Base-by-base conservation (phyloP, 306 rosid species). In the Prosopis cineraria region DNA sequence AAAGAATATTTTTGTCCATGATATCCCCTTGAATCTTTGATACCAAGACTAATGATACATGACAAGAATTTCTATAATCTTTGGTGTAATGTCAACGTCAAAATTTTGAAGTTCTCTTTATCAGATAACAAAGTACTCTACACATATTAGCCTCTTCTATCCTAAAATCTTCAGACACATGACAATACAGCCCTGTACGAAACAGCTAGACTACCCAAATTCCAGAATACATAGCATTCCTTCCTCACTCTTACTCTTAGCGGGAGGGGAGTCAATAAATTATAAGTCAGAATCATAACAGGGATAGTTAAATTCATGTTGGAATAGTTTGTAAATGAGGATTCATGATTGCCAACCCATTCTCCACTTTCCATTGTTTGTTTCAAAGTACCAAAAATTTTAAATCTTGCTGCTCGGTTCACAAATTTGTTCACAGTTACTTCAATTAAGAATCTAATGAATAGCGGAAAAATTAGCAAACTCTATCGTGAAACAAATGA, bases 341-440 rank as follows among this genome's bases (percentile, higher is more conserved):
- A 40, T n/a, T 41, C 3, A 78, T 8, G 39, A n/a, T 27, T 13
- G 13, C 31, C 34, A 55, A 68, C 30, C 6, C 68, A n/a, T 24
- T 68, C 68, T 39, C 24, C 75, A 68, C 74, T 52, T n/a, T 39
- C 40, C 73, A 33, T 7, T 22, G 59, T 41, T 78, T 44, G 50
- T n/a, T n/a, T n/a, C n/a, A n/a, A n/a, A n/a, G n/a, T n/a, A n/a
- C n/a, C n/a, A n/a, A n/a, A n/a, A n/a, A n/a, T n/a, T n/a, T n/a
- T 43, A 43, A 25, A 68, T 40, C 34, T 31, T 73, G 70, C 77
- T 20, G 62, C 31, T 74, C 22, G 22, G 31, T 43, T 67, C 22
- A 29, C 6, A 67, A 48, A 6, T 50, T 53, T 29, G n/a, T 30
- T 30, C 40, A 60, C 7, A n/a, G 25, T 8, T 56, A 56, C 63